Conservation (phyloP, 805 yeast genomes). For the Blastobotrys attinorum region DNA sequence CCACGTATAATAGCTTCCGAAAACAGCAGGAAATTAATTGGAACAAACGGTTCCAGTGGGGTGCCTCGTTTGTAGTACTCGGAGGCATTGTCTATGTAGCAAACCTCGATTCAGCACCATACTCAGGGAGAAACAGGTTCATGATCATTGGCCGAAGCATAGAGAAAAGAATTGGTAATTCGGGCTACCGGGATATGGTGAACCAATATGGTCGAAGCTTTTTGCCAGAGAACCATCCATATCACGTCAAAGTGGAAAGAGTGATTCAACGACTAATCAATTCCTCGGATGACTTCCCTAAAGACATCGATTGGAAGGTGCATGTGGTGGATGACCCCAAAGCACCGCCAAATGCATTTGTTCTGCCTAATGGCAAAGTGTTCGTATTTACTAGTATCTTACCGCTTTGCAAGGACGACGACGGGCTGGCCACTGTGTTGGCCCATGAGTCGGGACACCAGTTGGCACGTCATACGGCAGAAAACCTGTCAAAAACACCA, state of each 20-base stretch:
- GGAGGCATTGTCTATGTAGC: slow-evolving; percentile 34
- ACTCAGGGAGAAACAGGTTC: slow-evolving; percentile 62
- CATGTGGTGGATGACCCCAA: slow-evolving; percentile 65
- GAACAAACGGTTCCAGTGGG: slow-evolving; percentile 9
- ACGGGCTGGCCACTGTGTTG: slow-evolving; percentile 91
- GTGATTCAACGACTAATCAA: slow-evolving; percentile 58
- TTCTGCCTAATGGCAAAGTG: slow-evolving; percentile 92
- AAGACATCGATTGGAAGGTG: slow-evolving; percentile 56
- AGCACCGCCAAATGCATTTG: slow-evolving; percentile 93
- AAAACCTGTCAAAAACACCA: slow-evolving; percentile 72
- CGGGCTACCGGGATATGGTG: slow-evolving; percentile 54
- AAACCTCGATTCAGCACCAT: slow-evolving; percentile 72
- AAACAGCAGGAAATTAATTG: slow-evolving; percentile 7
- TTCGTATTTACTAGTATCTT: slow-evolving; percentile 77
- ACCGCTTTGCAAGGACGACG: slow-evolving; percentile 71
- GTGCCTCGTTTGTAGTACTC: slow-evolving; percentile 29
- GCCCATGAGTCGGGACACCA: slow-evolving; percentile 94
- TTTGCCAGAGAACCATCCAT: slow-evolving; percentile 58
- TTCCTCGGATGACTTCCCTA: slow-evolving; percentile 21
- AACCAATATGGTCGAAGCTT: slow-evolving; percentile 44
- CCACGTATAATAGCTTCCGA: slow-evolving; percentile 36
- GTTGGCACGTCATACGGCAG: slow-evolving; percentile 85
- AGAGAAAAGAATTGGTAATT: slow-evolving; percentile 56
- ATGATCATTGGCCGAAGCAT: slow-evolving; percentile 62
- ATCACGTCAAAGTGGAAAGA: slow-evolving; percentile 43